phyloP scores from a whole-genome alignment of 2,329 filamentous ascomycete genomes.

The Exutisphaerella laricina region DNA sequence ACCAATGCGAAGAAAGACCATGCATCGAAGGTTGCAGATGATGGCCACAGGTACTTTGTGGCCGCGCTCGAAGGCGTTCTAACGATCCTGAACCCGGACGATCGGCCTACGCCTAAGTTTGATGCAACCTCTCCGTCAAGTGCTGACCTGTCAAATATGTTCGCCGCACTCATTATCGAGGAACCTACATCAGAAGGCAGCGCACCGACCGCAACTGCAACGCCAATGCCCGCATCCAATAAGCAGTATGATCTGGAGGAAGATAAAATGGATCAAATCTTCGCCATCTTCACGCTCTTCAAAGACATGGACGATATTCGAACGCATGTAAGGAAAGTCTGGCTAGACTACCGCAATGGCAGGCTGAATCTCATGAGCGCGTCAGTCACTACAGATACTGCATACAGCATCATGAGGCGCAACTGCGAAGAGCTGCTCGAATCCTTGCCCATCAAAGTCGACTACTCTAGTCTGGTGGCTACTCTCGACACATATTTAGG shows the following conservation, averaged over 20 bases:
- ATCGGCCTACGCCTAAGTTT: background rate
- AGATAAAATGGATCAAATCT: background rate
- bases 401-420: slow-evolving; percentile 4
- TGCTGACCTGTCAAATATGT: slow-evolving; percentile 1
- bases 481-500: background rate
- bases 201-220: background rate
- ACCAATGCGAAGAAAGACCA: background rate
- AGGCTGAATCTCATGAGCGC: slow-evolving; percentile 9
- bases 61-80: slow-evolving; percentile 4
- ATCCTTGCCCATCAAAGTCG: background rate
- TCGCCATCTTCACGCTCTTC: slow-evolving; percentile 6
- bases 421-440: background rate
- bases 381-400: slow-evolving; percentile 11
- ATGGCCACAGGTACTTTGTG: slow-evolving; percentile 7
- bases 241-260: background rate
- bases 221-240: background rate
- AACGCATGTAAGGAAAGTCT: background rate
- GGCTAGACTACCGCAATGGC: slow-evolving; percentile 5
- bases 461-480: background rate
- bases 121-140: too few species aligned
- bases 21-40: background rate
- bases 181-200: background rate
- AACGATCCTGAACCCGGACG: slow-evolving; percentile 1
- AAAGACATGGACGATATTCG: slow-evolving; percentile 10
- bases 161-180: slow-evolving; percentile 4